Conservation (phyloP, 2,329 filamentous ascomycete species). For the Dryadomyces quercus-mongolicae region DNA sequence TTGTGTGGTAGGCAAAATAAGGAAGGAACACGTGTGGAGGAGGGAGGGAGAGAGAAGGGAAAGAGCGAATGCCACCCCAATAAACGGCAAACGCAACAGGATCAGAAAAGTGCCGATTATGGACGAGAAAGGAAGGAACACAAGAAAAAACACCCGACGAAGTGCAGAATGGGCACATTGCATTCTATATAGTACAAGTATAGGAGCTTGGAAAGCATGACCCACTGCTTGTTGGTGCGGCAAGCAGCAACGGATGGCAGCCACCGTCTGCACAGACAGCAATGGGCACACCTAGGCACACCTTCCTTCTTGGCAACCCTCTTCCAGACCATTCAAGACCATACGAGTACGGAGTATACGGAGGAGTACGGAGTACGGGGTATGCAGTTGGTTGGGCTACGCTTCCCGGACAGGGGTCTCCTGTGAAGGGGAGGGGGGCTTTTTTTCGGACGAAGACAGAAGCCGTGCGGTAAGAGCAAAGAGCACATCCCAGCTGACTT, state of each 20-base stretch:
- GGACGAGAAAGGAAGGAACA: neutral
- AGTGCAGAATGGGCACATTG: neutral
- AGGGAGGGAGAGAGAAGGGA: constrained; percentile 9
- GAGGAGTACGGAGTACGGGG: no score
- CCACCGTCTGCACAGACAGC: neutral
- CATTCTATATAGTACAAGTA: neutral
- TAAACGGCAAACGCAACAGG: neutral
- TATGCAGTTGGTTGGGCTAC: no score
- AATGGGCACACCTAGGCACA: neutral
- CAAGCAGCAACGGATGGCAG: neutral
- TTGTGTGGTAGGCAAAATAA: neutral
- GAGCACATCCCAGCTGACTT: no score
- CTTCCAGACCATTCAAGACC: no score
- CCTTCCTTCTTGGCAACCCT: no score
- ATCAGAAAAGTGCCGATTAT: neutral
- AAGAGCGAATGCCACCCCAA: constrained; percentile 3
- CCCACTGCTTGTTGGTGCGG: neutral
- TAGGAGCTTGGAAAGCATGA: neutral
- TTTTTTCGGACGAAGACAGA: no score
- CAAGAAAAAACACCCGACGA: neutral
- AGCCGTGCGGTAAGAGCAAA: no score
- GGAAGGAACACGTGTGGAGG: neutral
- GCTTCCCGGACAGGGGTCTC: no score
- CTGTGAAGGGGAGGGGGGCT: no score
- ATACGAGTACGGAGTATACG: no score